A percentile compares a stretch with the other conserved stretches of the same genome.
These are phyloP conservation scores for Backusella psychrophila DNA, from an alignment of 192 early-diverging fungal genomes.

Conservation along the genomic window DNA sequence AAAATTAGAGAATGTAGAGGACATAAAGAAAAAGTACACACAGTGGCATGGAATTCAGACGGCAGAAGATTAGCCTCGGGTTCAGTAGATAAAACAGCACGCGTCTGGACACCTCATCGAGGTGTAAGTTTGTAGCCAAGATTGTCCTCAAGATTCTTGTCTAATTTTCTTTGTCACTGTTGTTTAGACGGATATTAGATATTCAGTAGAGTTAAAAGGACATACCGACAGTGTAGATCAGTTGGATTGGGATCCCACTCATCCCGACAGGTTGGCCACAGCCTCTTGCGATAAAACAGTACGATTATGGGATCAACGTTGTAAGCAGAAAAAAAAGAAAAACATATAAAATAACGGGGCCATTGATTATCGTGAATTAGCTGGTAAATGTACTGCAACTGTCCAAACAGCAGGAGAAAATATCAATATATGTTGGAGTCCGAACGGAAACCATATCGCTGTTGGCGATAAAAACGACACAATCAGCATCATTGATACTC, in stretches of 20 bases:
- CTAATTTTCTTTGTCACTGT: neutral
- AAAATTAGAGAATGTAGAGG: slow-evolving; percentile 53
- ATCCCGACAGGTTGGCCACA: slow-evolving; percentile 68
- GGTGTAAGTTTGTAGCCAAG: slow-evolving; percentile 34
- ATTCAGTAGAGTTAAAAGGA: slow-evolving; percentile 64
- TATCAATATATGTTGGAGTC: slow-evolving; percentile 85
- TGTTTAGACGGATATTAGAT: slow-evolving; percentile 50
- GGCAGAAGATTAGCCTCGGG: slow-evolving; percentile 67
- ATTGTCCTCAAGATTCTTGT: neutral
- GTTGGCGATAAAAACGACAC: slow-evolving; percentile 84
- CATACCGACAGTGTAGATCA: slow-evolving; percentile 81
- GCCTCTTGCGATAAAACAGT: slow-evolving; percentile 78
- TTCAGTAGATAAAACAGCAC: slow-evolving; percentile 71
- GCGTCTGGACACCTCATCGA: slow-evolving; percentile 66
- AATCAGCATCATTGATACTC: slow-evolving; percentile 76
- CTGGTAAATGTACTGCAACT: slow-evolving; percentile 53
- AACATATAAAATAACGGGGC: neutral
- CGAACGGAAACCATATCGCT: slow-evolving; percentile 72
- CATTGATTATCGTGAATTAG: slow-evolving; percentile 19
- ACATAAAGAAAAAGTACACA: slow-evolving; percentile 59
- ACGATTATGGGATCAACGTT: slow-evolving; percentile 78
- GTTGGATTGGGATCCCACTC: slow-evolving; percentile 74
- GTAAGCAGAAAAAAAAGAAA: slow-evolving; percentile 30
- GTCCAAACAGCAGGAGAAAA: slow-evolving; percentile 75
- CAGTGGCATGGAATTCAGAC: slow-evolving; percentile 75